Evolutionary conservation across 805 yeast species (phyloP), one percentile per base, ranked within the genome.

Genomic region (Cyberlindnera galapagoensis): DNA sequence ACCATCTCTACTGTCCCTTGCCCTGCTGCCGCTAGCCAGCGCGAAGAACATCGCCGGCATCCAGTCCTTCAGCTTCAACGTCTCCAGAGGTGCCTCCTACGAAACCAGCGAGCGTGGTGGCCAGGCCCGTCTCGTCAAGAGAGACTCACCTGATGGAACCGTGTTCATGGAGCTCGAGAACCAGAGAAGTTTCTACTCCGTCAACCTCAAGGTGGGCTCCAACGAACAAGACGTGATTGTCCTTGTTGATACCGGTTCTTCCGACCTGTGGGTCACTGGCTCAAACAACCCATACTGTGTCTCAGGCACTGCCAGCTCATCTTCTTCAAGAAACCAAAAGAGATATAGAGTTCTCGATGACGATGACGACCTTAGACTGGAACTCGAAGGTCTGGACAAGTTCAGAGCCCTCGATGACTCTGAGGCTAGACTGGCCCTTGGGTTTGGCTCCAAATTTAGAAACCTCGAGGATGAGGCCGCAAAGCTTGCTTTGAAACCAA

Each of bases 241-340:
- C 8, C 52, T 77, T 23, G 51, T 81, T n/a, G 92, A 81, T 47
- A 81, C 88, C 1, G 92, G 90, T 3, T 79, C 87, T 0, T 69
- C 83, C 0, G 90, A 81, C 51, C 56, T 82, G 15, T 80, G 85
- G 84, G 72, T 80, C 15, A 63, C 71, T 38, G 60, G 65, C 18
- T 51, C 67, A 2, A 46, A 57, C 25, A 75, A 74, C 45, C 68
- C 78, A 3, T 67, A 62, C 35, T 70, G 76, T 46, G 27, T 46
- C 4, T 37, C 51, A 4, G 38, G 39, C 7, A 13, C 41, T 3
- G 29, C 43, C 4, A 5, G 28, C 7, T 20, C 41, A 7, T 28
- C 36, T 6, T 28, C 38, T 3, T 7, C 16, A 30, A 12, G 20
- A 15, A 28, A 28, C 26, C 11, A 25, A 3, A 27, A 21, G 16